Percentiles rank a stretch among this genome's conserved stretches.
Conservation (phyloP, 1,284 basidiomycete species). For the Naganishia sp. region DNA sequence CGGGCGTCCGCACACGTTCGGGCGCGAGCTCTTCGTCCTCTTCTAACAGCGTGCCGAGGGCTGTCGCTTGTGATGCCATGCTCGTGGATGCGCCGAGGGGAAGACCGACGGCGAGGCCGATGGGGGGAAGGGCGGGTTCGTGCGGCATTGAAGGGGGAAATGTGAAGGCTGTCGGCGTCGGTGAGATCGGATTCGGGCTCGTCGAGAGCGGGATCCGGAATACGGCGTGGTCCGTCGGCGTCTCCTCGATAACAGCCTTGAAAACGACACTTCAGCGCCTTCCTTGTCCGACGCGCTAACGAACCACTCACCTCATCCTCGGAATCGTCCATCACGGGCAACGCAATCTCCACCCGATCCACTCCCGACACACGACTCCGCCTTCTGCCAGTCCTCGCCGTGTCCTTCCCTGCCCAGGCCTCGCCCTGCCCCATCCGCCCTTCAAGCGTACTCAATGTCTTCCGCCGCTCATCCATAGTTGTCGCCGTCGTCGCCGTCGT, state of each 20-base stretch:
- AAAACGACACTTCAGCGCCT: no score
- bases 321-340: conserved; percentile 18
- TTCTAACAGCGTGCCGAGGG: conserved; percentile 14
- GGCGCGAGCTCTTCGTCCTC: conserved; percentile 21
- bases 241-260: neutral
- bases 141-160: neutral
- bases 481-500: neutral
- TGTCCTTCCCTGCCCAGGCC: neutral
- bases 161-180: neutral
- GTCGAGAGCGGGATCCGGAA: neutral
- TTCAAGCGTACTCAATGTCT: conserved; percentile 14
- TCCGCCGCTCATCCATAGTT: conserved; percentile 3
- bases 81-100: conserved; percentile 17
- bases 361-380: neutral
- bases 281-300: no score
- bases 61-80: conserved; percentile 24
- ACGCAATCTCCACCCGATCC: conserved; percentile 18
- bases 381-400: neutral
- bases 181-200: neutral
- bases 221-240: neutral
- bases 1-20: neutral
- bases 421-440: neutral
- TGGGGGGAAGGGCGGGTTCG: neutral
- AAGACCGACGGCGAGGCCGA: neutral
- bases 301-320: neutral